Conservation (phyloP, 345 rosid species). For the Eutrema heterophyllum region DNA sequence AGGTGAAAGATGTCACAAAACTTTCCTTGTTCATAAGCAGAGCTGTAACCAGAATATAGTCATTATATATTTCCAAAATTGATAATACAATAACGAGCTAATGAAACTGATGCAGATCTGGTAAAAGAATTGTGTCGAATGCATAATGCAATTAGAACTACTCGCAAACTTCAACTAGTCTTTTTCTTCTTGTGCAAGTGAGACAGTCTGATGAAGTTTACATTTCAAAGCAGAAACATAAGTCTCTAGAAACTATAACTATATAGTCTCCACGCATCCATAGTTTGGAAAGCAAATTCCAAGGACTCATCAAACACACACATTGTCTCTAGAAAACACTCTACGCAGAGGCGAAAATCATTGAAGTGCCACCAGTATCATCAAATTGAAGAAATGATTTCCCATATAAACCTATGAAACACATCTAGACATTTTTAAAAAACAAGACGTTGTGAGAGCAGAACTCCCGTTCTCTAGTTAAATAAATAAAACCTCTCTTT, state of each 20-base stretch:
- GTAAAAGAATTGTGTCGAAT: background rate
- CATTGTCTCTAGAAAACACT: background rate
- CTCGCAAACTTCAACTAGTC: background rate
- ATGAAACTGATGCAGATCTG: background rate
- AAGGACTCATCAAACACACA: background rate
- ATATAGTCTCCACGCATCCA: background rate
- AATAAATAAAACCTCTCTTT: background rate
- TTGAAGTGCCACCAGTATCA: background rate
- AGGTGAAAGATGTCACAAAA: conserved; percentile 73
- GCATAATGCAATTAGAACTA: background rate
- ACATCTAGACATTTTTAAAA: background rate
- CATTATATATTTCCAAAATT: background rate
- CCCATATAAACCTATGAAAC: background rate
- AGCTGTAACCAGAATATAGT: conserved; percentile 34
- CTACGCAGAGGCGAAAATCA: background rate
- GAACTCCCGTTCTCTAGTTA: background rate
- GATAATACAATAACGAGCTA: background rate
- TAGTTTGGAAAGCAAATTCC: background rate
- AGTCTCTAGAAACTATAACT: background rate
- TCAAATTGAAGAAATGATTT: background rate
- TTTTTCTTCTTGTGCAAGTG: background rate
- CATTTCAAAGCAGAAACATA: background rate
- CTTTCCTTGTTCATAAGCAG: conserved; percentile 71
- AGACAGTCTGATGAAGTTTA: background rate
- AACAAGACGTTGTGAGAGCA: background rate